Percentiles rank a stretch among this genome's conserved stretches.
Evolutionary conservation across 2,329 filamentous ascomycete genomes (phyloP).

Genomic region (Colletotrichum noveboracense): DNA sequence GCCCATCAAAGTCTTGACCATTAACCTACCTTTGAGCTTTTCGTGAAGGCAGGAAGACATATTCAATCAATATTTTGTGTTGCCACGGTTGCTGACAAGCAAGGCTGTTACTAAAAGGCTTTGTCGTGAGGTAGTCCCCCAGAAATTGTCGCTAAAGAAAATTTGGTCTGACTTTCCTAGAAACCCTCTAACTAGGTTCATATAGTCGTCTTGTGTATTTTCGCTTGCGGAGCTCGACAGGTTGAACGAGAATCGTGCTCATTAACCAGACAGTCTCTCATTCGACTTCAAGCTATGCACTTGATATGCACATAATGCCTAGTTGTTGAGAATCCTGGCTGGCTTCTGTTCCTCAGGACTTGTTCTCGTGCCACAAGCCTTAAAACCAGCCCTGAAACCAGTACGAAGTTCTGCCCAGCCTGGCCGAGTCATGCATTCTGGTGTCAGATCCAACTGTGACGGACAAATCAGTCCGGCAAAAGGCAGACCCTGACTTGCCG

Average conservation of each 20-base stretch:
- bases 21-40: rapidly evolving
- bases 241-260: background rate
- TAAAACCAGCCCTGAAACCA: background rate
- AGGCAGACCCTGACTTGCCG: background rate
- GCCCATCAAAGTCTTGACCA: background rate
- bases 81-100: background rate
- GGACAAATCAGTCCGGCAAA: background rate
- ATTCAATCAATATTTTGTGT: rapidly evolving
- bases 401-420: background rate
- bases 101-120: background rate
- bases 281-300: background rate
- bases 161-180: background rate
- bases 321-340: background rate
- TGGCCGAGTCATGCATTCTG: background rate
- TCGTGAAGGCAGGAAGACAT: background rate
- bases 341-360: background rate
- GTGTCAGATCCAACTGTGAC: background rate
- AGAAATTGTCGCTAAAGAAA: background rate
- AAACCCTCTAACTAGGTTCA: background rate
- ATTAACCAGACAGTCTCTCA: background rate
- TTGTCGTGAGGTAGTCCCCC: background rate
- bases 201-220: background rate
- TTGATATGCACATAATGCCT: background rate
- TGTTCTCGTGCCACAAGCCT: background rate
- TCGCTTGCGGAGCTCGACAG: background rate